A percentile compares a stretch with the other conserved stretches of the same genome.
These are phyloP conservation scores for Cyberlindnera xylosilytica DNA, from an alignment of 805 yeast species.

Conservation along the genomic window DNA sequence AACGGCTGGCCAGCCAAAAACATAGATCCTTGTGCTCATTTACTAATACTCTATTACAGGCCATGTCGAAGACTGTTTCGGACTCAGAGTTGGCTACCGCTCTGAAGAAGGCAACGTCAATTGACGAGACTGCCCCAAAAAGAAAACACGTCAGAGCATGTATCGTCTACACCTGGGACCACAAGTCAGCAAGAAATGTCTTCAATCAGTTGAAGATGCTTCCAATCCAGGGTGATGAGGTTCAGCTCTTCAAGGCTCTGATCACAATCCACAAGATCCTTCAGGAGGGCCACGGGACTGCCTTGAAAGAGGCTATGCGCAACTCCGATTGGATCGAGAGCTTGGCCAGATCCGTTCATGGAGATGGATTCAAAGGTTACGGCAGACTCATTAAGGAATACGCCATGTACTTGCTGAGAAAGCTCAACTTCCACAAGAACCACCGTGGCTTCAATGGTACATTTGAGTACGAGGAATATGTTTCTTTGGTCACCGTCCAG, in stretches of 20 bases:
- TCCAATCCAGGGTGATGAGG: conserved; percentile 78
- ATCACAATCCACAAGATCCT: conserved; percentile 85
- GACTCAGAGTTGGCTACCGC: conserved; percentile 40
- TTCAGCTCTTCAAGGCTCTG: conserved; percentile 82
- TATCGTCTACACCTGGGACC: conserved; percentile 96
- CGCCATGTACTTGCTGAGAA: conserved; percentile 62
- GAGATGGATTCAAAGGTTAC: conserved; percentile 49
- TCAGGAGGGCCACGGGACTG: conserved; percentile 96
- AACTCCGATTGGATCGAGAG: conserved; percentile 77
- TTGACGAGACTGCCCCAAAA: conserved; percentile 90
- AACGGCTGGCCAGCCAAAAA: neutral
- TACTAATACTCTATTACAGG: neutral
- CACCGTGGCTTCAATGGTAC: conserved; percentile 93
- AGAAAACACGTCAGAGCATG: conserved; percentile 95
- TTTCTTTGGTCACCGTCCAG: conserved; percentile 79
- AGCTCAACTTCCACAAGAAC: conserved; percentile 75
- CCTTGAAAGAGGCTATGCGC: conserved; percentile 73
- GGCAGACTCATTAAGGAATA: conserved; percentile 77
- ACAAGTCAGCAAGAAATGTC: conserved; percentile 75
- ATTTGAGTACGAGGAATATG: conserved; percentile 93
- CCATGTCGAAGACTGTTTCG: conserved; percentile 26
- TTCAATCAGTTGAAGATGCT: conserved; percentile 80
- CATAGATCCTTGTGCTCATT: neutral
- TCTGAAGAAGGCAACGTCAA: conserved; percentile 74
- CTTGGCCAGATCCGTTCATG: conserved; percentile 51